Evolutionary conservation across 202 grass and related monocot species (phyloP).

Genomic region (Zoysia matrella): DNA sequence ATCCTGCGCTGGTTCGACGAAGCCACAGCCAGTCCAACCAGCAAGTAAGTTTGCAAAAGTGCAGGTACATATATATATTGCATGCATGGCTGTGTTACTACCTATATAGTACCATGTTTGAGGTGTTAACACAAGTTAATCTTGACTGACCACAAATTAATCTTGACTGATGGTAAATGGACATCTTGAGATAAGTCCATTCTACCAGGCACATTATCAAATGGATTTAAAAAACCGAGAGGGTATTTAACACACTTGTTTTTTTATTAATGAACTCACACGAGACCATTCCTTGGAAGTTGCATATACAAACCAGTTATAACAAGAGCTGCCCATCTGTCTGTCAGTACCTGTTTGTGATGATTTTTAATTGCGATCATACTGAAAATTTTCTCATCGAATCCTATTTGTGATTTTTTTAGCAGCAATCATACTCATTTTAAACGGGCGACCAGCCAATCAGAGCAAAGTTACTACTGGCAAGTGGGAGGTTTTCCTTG

Average conservation of each 20-base stretch:
- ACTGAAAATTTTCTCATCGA: no score
- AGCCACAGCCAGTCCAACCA: conserved; percentile 7
- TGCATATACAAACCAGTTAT: not conserved
- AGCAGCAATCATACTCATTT: conserved; percentile 10
- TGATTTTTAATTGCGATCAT: conserved; percentile 13
- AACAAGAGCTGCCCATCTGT: conserved; percentile 4
- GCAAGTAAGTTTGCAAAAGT: conserved; percentile 30
- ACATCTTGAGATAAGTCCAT: not conserved
- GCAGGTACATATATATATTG: conserved; percentile 15
- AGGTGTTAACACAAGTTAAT: not conserved
- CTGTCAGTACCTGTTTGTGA: conserved; percentile 9
- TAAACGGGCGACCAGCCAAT: not conserved
- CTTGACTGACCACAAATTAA: conserved; percentile 3
- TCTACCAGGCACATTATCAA: conserved; percentile 6
- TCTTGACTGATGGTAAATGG: not conserved
- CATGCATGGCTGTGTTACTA: conserved; percentile 13
- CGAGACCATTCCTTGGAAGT: not conserved
- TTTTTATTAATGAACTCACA: not conserved
- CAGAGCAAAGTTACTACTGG: conserved; percentile 4
- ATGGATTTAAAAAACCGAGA: conserved; percentile 1
- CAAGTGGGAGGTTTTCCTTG: conserved; percentile 44
- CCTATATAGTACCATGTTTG: not conserved
- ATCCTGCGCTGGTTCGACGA: conserved; percentile 7
- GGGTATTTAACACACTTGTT: conserved; percentile 6
- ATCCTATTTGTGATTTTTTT: no score